Percentiles rank a stretch among this genome's conserved stretches.
These are phyloP conservation scores for Ceratocystis variospora DNA, from an alignment of 2,329 filamentous ascomycete genomes.

Conservation along the genomic window DNA sequence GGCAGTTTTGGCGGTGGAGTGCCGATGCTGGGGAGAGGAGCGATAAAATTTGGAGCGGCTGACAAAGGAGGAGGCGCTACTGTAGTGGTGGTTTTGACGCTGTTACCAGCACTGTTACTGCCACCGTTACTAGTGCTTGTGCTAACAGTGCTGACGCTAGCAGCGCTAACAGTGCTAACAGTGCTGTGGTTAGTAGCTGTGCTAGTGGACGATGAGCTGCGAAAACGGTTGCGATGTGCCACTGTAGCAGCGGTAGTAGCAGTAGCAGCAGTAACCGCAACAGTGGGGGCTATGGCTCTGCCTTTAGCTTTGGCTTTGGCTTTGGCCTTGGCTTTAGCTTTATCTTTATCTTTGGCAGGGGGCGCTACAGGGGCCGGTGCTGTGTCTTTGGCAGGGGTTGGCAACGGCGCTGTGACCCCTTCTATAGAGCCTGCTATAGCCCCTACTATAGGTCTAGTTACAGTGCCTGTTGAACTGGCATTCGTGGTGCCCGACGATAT, in stretches of 20 bases:
- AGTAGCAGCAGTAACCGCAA: too few relatives aligned
- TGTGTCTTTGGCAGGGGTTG: background rate
- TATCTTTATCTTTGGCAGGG: background rate
- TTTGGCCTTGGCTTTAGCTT: background rate
- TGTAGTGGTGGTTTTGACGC: background rate
- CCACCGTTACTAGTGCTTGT: background rate
- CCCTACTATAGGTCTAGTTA: background rate
- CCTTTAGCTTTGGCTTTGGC: background rate
- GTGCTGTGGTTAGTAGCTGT: constrained; percentile 8
- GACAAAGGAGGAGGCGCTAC: background rate
- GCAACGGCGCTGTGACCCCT: background rate
- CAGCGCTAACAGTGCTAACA: background rate
- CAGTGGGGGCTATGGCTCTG: background rate
- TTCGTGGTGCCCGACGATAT: background rate
- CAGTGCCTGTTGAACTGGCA: background rate
- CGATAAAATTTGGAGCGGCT: background rate
- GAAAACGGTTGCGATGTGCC: background rate
- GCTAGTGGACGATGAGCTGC: constrained; percentile 4
- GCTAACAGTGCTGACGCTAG: background rate
- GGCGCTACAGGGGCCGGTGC: background rate
- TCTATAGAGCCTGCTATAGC: background rate
- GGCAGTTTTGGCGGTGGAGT: constrained; percentile 8
- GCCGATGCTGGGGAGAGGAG: constrained; percentile 9
- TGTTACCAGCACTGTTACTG: background rate
- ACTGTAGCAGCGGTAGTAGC: too few relatives aligned